phyloP scores from a whole-genome alignment of 164 flowering plant species.

The Chimonanthus praecox region DNA sequence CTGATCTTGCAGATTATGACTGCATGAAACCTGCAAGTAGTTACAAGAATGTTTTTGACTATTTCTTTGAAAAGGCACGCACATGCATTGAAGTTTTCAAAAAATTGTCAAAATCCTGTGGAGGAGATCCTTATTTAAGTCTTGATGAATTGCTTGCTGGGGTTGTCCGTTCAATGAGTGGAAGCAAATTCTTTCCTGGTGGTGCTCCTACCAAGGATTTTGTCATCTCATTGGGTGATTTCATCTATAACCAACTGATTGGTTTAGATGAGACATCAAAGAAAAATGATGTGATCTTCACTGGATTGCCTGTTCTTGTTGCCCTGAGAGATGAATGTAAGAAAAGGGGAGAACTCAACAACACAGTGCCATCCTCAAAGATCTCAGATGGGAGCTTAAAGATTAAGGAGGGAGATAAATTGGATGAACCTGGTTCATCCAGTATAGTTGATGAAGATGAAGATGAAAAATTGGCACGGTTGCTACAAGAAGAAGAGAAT shows the following conservation, averaged over 20 bases:
- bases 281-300: conserved; percentile 40
- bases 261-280: conserved; percentile 70
- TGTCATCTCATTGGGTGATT: conserved; percentile 70
- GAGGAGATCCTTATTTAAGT: conserved; percentile 52
- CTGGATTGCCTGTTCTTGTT: conserved; percentile 53
- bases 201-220: conserved; percentile 56
- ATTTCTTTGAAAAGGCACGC: conserved; percentile 67
- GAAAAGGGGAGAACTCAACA: conserved; percentile 21
- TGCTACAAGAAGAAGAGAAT: conserved; percentile 73
- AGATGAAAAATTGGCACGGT: conserved; percentile 55
- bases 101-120: conserved; percentile 48
- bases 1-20: conserved; percentile 75
- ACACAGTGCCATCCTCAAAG: conserved; percentile 4
- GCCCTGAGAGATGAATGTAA: conserved; percentile 57
- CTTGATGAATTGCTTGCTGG: conserved; percentile 84
- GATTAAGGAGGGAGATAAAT: conserved; percentile 22
- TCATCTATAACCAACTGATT: conserved; percentile 69
- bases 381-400: conserved; percentile 24
- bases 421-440: conserved; percentile 13
- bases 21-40: conserved; percentile 58
- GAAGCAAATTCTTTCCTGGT: conserved; percentile 45
- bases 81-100: conserved; percentile 72
- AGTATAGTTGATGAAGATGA: conserved; percentile 50
- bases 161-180: conserved; percentile 63
- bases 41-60: conserved; percentile 57